A percentile compares a stretch with the other conserved stretches of the same genome.
phyloP scores from a whole-genome alignment of 257 asterid genomes.

The Ligustrum vulgare region DNA sequence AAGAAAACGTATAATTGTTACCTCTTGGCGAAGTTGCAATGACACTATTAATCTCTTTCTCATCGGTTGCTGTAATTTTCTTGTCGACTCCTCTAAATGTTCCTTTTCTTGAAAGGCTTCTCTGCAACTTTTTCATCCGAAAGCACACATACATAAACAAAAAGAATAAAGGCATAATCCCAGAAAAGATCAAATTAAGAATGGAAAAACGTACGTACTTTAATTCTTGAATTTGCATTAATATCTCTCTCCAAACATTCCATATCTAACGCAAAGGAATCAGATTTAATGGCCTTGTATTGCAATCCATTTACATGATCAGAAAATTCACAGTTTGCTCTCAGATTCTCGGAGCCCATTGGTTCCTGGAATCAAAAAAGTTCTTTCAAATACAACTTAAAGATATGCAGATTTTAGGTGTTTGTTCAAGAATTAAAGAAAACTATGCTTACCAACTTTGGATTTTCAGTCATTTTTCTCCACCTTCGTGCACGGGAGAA shows the following conservation, averaged over 20 bases:
- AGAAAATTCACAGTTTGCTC: slow-evolving; percentile 23
- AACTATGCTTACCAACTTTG: slow-evolving; percentile 37
- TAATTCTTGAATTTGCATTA: slow-evolving; percentile 57
- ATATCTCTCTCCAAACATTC: slow-evolving; percentile 58
- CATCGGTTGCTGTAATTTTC: slow-evolving; percentile 37
- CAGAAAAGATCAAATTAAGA: background rate
- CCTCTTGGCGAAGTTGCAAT: slow-evolving; percentile 57
- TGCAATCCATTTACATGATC: slow-evolving; percentile 40
- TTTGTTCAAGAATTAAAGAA: background rate
- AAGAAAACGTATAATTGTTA: slow-evolving; percentile 2
- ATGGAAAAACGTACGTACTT: slow-evolving; percentile 41
- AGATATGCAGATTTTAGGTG: background rate
- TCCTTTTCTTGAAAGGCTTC: slow-evolving; percentile 77
- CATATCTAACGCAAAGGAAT: slow-evolving; percentile 69
- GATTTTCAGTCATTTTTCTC: slow-evolving; percentile 27
- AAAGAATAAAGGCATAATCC: background rate
- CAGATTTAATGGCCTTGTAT: slow-evolving; percentile 31
- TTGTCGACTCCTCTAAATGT: slow-evolving; percentile 50
- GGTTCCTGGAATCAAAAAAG: slow-evolving; percentile 32
- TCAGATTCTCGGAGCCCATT: slow-evolving; percentile 41
- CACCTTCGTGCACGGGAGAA: background rate
- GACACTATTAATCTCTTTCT: slow-evolving; percentile 32
- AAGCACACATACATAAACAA: background rate
- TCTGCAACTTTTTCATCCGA: slow-evolving; percentile 49
- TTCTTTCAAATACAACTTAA: background rate